phyloP scores from a whole-genome alignment of 2,329 filamentous ascomycete species.

The Verruconis gallopava region DNA sequence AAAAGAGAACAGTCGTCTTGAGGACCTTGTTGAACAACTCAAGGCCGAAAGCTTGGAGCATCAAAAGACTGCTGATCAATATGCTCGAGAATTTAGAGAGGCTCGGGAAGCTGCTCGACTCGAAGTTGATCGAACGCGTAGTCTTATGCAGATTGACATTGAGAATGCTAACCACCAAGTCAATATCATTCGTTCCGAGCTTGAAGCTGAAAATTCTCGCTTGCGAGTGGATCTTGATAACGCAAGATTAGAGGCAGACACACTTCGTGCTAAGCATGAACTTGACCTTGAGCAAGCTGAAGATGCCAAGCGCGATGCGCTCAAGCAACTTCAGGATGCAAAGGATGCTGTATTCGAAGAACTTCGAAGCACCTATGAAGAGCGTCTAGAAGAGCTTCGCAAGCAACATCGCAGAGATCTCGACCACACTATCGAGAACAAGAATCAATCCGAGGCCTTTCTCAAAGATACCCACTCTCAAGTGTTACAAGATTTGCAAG shows the following conservation, averaged over 20 bases:
- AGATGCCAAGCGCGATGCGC: slow-evolving; percentile 48
- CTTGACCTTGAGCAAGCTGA: slow-evolving; percentile 74
- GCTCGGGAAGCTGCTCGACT: slow-evolving; percentile 65
- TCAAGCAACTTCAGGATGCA: slow-evolving; percentile 40
- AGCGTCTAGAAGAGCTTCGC: slow-evolving; percentile 47
- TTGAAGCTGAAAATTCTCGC: slow-evolving; percentile 65
- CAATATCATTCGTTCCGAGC: slow-evolving; percentile 66
- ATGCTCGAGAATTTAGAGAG: slow-evolving; percentile 73
- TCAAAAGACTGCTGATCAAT: slow-evolving; percentile 53
- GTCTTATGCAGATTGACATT: slow-evolving; percentile 67
- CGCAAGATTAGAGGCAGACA: slow-evolving; percentile 66
- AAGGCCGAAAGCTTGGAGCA: slow-evolving; percentile 58
- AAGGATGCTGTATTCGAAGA: slow-evolving; percentile 43
- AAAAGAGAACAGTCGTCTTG: slow-evolving; percentile 51
- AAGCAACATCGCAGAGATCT: slow-evolving; percentile 41
- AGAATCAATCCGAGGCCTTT: slow-evolving; percentile 9
- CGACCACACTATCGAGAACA: slow-evolving; percentile 13
- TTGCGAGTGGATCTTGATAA: slow-evolving; percentile 65
- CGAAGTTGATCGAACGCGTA: slow-evolving; percentile 70
- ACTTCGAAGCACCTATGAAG: slow-evolving; percentile 29
- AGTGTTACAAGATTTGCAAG: slow-evolving; percentile 3
- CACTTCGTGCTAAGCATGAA: slow-evolving; percentile 66
- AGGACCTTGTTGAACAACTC: slow-evolving; percentile 38
- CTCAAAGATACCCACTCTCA: slow-evolving; percentile 11
- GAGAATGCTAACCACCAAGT: slow-evolving; percentile 76